Conservation (phyloP, 2,329 filamentous ascomycete genomes). For the Thielaviopsis euricoi region DNA sequence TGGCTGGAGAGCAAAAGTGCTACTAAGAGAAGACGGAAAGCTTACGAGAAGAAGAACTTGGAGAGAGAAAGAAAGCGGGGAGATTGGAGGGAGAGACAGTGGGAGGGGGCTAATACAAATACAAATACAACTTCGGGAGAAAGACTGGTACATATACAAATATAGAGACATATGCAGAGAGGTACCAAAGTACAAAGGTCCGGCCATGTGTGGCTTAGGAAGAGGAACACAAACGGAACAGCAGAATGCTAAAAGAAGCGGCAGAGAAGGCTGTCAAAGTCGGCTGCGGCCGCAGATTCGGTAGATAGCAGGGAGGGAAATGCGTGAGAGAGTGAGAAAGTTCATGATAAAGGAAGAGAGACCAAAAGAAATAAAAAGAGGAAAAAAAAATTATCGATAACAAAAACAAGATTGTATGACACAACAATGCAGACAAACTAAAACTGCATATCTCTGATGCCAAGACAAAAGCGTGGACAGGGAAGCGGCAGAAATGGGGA, state of each 20-base stretch:
- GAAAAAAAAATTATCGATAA: not conserved
- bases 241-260: not conserved
- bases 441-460: not conserved
- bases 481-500: too few relatives aligned
- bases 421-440: not conserved
- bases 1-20: not conserved
- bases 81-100: too few relatives aligned
- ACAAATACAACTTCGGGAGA: too few relatives aligned
- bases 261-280: not conserved
- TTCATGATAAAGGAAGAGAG: not conserved
- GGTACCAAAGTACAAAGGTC: too few relatives aligned
- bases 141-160: too few relatives aligned
- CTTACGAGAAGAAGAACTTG: not conserved
- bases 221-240: too few relatives aligned
- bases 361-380: not conserved
- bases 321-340: too few relatives aligned
- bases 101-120: too few relatives aligned
- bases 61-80: not conserved
- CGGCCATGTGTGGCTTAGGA: too few relatives aligned
- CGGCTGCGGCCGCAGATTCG: not conserved
- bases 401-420: constrained; percentile 5
- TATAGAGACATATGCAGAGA: too few relatives aligned
- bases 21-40: not conserved
- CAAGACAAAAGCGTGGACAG: not conserved
- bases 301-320: too few relatives aligned